These are phyloP conservation scores for Yamadazyma phyllophila DNA, from an alignment of 805 yeast genomes.

Conservation along the genomic window DNA sequence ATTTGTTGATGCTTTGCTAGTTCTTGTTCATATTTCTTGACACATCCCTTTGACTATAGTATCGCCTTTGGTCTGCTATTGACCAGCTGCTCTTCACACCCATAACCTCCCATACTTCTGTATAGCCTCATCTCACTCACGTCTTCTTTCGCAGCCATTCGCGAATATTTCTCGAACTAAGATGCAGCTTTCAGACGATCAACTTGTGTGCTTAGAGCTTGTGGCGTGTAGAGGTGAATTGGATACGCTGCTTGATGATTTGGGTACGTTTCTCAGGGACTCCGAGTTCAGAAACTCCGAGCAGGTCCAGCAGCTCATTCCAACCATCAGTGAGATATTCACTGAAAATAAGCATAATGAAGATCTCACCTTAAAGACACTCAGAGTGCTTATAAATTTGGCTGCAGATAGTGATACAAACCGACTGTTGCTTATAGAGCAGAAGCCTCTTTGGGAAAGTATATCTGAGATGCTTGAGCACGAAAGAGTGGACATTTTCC, in stretches of 20 bases:
- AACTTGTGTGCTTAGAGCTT: constrained; percentile 1
- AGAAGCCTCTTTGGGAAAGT: constrained; percentile 20
- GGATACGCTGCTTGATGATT: constrained; percentile 5
- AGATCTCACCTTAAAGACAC: constrained; percentile 16
- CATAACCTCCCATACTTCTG: neutral
- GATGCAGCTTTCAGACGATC: neutral
- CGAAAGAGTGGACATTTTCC: constrained; percentile 20
- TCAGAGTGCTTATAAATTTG: constrained; percentile 33
- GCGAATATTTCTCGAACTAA: too few relatives aligned
- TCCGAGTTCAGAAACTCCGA: constrained; percentile 15
- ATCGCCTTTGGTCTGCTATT: too few relatives aligned
- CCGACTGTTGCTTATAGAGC: constrained; percentile 14
- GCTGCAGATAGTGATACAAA: constrained; percentile 33
- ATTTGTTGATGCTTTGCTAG: too few relatives aligned
- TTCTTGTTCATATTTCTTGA: too few relatives aligned
- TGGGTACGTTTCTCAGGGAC: constrained; percentile 23
- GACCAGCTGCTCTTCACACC: too few relatives aligned
- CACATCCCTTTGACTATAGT: too few relatives aligned
- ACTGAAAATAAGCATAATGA: neutral
- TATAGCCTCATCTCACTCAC: too few relatives aligned
- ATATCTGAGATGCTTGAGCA: constrained; percentile 5
- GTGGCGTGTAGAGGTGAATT: neutral
- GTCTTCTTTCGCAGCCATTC: too few relatives aligned
- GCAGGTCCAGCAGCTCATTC: constrained; percentile 1
- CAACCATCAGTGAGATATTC: constrained; percentile 2